These are phyloP conservation scores for Cytospora leucostoma DNA, from an alignment of 2,329 filamentous ascomycete genomes.

Conservation along the genomic window DNA sequence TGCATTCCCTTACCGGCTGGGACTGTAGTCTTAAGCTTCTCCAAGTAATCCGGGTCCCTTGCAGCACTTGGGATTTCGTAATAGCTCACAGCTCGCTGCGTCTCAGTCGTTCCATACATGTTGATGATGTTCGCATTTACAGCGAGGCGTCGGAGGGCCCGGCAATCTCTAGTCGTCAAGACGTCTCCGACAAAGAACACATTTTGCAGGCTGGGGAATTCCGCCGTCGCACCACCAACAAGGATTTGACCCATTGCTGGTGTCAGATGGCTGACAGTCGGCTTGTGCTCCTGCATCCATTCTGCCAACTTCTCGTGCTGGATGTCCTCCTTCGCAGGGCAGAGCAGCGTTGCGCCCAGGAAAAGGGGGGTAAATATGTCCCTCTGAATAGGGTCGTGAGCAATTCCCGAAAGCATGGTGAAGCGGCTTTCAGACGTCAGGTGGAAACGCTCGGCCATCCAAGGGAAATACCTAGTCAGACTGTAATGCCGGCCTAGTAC, in stretches of 20 bases:
- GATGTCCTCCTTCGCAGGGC: conserved; percentile 54
- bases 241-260: conserved; percentile 96
- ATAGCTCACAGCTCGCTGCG: conserved; percentile 77
- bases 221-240: conserved; percentile 75
- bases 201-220: conserved; percentile 74
- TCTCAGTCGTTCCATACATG: conserved; percentile 90
- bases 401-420: conserved; percentile 82
- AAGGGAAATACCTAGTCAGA: conserved; percentile 83
- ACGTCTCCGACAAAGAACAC: conserved; percentile 94
- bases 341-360: conserved; percentile 20
- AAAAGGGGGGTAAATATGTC: conserved; percentile 26
- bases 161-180: conserved; percentile 81
- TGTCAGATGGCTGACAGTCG: conserved; percentile 85
- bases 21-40: conserved; percentile 65
- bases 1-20: conserved; percentile 85
- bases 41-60: conserved; percentile 56
- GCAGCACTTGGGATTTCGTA: conserved; percentile 71
- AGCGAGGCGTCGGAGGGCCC: conserved; percentile 72
- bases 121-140: conserved; percentile 76
- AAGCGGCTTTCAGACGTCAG: conserved; percentile 53
- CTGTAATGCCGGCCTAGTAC: conserved; percentile 86
- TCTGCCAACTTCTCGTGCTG: conserved; percentile 82
- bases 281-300: conserved; percentile 77
- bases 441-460: conserved; percentile 86
- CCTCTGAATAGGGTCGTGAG: conserved; percentile 63